Evolutionary conservation across 805 yeast genomes (phyloP), one percentile per base, ranked within the genome.

Genomic region (Saccharomyces mikatae): DNA sequence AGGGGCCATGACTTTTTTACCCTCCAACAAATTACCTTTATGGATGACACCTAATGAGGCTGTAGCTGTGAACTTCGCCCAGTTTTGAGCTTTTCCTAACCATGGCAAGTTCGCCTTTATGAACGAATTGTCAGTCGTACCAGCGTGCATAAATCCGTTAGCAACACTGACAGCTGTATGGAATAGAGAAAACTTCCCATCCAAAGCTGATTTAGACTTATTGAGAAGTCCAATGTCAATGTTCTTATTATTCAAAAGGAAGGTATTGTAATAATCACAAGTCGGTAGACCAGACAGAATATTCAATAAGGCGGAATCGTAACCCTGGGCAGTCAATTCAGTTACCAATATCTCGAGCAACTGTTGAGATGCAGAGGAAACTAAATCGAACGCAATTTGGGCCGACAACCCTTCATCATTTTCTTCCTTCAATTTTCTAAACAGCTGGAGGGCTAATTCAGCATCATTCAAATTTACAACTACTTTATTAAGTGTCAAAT

Each of bases 11-110:
- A 92, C 82, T 59, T 84, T 81, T 67, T 84, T 83, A 52, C 98
- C 99, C 68, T 90, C 96, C 0, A 96, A 81, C 55, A 94, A 77
- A 70, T 92, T 92, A 52, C 99, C 98, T 66, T 86, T 87, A 70
- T 94, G 98, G 61, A 94, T 91, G 30, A 92, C 98, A 68, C 99
- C 99, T 57, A 94, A 76, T 13, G 98, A 97, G 8, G 98, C 98
- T 13, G 98, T 92, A 1, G 98, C 97, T 0, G 96, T 84, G 70
- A 94, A 94, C 68, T 92, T 94, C 5, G 97, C 90, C 99, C 99
- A 94, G 71, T 92, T 90, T 49, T 92, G 85, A n/a, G 99, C 97
- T 72, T 90, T 89, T 47, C 96, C 95, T 61, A 94, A 77, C 97
- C 98, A 94, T 64, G 92, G 97, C 65, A 90, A 76, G 67, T 94